A percentile compares a stretch with the other conserved stretches of the same genome.
Conservation (phyloP, 2,329 filamentous ascomycete species). For the Colletotrichum kahawae region DNA sequence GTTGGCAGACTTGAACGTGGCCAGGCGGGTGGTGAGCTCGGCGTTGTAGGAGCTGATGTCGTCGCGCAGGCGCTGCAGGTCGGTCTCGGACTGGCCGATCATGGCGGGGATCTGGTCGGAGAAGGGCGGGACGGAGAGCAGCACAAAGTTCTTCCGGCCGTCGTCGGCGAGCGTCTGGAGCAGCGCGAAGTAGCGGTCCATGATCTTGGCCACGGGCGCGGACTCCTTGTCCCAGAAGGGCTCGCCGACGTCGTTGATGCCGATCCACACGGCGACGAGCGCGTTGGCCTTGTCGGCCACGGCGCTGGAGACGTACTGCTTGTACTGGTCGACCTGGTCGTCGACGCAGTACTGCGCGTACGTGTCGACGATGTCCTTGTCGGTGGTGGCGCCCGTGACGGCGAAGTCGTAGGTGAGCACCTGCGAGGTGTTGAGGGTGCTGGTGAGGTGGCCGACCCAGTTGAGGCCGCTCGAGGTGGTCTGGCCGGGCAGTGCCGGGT, state of each 20-base stretch:
- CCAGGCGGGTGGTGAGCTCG: constrained; percentile 30
- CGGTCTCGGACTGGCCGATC: constrained; percentile 23
- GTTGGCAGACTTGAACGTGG: constrained; percentile 38
- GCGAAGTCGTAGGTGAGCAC: constrained; percentile 56
- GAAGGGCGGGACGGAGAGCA: constrained; percentile 48
- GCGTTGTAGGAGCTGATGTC: constrained; percentile 42
- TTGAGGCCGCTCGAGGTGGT: constrained; percentile 52
- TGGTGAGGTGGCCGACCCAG: constrained; percentile 52
- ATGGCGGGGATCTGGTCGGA: constrained; percentile 44
- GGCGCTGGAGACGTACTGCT: constrained; percentile 41
- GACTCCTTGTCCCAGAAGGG: constrained; percentile 41
- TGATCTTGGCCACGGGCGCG: constrained; percentile 37
- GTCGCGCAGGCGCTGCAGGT: constrained; percentile 24
- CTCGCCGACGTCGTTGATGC: constrained; percentile 61
- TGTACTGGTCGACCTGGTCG: constrained; percentile 54
- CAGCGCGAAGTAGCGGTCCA: constrained; percentile 48
- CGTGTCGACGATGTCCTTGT: constrained; percentile 52
- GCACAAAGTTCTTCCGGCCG: constrained; percentile 51
- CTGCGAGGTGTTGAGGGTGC: constrained; percentile 43
- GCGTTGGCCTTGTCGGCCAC: constrained; percentile 36
- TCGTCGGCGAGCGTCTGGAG: constrained; percentile 46
- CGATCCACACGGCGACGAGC: constrained; percentile 58
- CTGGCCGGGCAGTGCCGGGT: constrained; percentile 57
- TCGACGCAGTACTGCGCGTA: constrained; percentile 55
- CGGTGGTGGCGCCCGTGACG: constrained; percentile 54